Conservation (phyloP, 140 eudicot genomes). For the Oenanthe javanica region DNA sequence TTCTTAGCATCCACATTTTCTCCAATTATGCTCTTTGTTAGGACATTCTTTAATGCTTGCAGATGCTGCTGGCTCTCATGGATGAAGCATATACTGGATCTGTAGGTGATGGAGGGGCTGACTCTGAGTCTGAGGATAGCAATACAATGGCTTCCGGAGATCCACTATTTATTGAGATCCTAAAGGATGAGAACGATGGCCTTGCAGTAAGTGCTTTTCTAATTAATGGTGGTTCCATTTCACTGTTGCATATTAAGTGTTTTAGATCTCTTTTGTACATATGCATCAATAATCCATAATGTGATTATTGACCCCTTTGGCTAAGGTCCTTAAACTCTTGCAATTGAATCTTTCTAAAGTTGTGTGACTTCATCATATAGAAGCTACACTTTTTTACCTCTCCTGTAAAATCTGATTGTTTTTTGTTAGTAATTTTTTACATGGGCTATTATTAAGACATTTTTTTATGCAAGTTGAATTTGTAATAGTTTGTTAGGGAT, state of each 20-base stretch:
- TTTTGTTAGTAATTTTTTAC: neutral
- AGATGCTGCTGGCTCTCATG: conserved; percentile 97
- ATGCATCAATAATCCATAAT: neutral
- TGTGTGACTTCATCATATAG: neutral
- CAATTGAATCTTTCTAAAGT: neutral
- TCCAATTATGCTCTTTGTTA: neutral
- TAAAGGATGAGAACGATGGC: conserved; percentile 97
- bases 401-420: neutral
- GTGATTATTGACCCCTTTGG: neutral
- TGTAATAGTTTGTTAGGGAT: neutral
- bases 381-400: neutral
- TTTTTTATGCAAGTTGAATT: neutral
- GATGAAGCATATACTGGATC: conserved; percentile 99
- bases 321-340: neutral
- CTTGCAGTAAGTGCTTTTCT: conserved; percentile 66
- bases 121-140: conserved; percentile 84
- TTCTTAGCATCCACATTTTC: neutral
- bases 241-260: neutral
- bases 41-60: conserved; percentile 20
- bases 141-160: conserved; percentile 68
- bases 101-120: conserved; percentile 87
- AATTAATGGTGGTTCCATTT: neutral
- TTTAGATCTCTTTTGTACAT: neutral
- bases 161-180: conserved; percentile 79
- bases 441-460: neutral